Base-by-base conservation (phyloP, 2,329 filamentous ascomycete species). In the Neofusicoccum parvum region DNA sequence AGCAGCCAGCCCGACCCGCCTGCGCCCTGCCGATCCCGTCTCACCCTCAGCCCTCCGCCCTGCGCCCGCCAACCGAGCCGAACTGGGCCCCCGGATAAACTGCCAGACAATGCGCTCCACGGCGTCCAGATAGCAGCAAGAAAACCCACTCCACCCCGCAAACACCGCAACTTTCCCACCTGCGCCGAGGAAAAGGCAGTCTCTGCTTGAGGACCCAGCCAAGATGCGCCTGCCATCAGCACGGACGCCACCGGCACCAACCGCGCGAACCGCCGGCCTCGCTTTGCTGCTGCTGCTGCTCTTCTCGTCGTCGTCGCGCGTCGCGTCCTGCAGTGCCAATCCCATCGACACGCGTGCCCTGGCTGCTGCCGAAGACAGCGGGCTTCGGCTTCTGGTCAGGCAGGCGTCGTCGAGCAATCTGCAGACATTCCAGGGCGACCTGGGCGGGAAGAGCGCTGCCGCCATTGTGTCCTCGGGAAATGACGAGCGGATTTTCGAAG, bases 401-500 rank as follows among this genome's bases (percentile, higher is more conserved):
- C 53, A 37, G 53, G 39, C 48, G 17, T 41, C 37, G 20, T 43
- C 58, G 48, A 39, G 48, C n/a, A 39, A 62, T 11, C 10, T 64
- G 56, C 62, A 72, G 67, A 53, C 68, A 15, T 78, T 77, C 68
- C 77, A 73, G 17, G 79, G 75, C 17, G 79, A 80, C 66, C 74
- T 87, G 67, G 84, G 80, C 58, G 84, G 83, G 50, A 76, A 81
- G 64, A 75, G 79, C 15, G 82, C 83, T 7, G 83, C 85, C 20
- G 80, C 87, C 39, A 67, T 72, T 14, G 74, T 68, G 45, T 66
- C 83, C 68, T 79, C 80, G 6, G 80, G 81, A 49, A 75, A 83
- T 17, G 11, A 20, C 0, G 59, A 64, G 49, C 17, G 60, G 32
- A 14, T 56, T 27, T 66, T 49, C 12, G 45, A 43, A 27, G 58